phyloP scores from a whole-genome alignment of 73 alveolate species.

The Diophrys sp. region DNA sequence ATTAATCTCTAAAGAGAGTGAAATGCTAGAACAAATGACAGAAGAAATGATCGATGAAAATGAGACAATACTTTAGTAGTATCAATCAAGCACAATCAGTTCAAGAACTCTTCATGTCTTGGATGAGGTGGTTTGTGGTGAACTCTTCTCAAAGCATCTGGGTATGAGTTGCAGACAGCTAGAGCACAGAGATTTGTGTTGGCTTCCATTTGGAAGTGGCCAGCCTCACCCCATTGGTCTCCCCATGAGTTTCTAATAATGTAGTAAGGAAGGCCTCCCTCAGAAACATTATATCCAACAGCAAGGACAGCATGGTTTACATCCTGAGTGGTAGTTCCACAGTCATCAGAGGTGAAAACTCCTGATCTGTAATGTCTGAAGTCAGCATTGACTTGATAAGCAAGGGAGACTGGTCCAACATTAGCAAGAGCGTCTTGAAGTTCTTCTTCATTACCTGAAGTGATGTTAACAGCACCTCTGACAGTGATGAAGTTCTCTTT shows the following conservation, averaged over 20 bases:
- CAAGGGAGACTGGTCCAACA: constrained; percentile 68
- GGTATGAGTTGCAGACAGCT: constrained; percentile 65
- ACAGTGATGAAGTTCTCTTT: constrained; percentile 23
- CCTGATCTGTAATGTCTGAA: constrained; percentile 68
- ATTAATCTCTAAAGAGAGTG: too few species aligned
- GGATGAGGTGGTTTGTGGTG: too few species aligned
- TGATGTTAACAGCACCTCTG: constrained; percentile 53
- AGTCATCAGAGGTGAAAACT: constrained; percentile 38
- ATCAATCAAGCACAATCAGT: too few species aligned
- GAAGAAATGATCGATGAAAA: too few species aligned
- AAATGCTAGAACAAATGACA: too few species aligned
- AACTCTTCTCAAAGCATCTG: constrained; percentile 30
- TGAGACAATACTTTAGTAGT: too few species aligned
- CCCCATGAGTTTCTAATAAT: constrained; percentile 94
- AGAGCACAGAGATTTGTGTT: constrained; percentile 82
- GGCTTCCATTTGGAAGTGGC: constrained; percentile 76
- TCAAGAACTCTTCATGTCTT: too few species aligned
- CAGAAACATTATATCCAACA: constrained; percentile 73
- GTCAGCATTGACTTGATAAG: constrained; percentile 53
- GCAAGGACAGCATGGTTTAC: constrained; percentile 92
- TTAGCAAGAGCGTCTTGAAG: constrained; percentile 32
- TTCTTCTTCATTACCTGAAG: constrained; percentile 57
- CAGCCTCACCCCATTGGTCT: constrained; percentile 81
- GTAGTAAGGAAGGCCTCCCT: constrained; percentile 54
- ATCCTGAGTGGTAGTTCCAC: constrained; percentile 52